Conservation (phyloP, 768 basidiomycete species). For the Calocybe cyanea region DNA sequence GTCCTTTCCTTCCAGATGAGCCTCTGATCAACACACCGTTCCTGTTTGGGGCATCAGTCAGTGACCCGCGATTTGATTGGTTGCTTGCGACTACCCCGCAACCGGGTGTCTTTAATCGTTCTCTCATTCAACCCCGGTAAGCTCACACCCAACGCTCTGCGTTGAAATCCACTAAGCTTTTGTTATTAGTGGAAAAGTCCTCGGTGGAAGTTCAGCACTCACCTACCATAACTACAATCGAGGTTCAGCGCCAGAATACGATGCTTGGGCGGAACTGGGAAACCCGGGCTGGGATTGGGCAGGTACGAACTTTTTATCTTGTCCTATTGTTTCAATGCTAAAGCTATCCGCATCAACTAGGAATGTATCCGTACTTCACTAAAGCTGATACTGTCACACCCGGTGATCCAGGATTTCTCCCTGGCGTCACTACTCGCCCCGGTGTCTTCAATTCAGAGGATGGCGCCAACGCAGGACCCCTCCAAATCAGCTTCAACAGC, state of each 20-base stretch:
- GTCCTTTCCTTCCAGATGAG: slow-evolving; percentile 17
- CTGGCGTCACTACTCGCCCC: slow-evolving; percentile 3
- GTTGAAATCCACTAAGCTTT: background rate
- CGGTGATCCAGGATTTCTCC: slow-evolving; percentile 11
- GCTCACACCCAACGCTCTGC: background rate
- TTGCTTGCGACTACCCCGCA: slow-evolving; percentile 7
- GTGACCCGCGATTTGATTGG: slow-evolving; percentile 11
- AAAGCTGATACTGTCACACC: slow-evolving; percentile 12
- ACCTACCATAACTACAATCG: slow-evolving; percentile 11
- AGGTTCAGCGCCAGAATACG: slow-evolving; percentile 14
- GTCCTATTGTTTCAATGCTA: background rate
- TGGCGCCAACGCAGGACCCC: slow-evolving; percentile 10
- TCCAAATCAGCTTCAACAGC: slow-evolving; percentile 11
- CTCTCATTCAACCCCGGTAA: slow-evolving; percentile 15
- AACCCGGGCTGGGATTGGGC: slow-evolving; percentile 23
- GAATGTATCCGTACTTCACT: slow-evolving; percentile 17
- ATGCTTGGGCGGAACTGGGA: slow-evolving; percentile 19
- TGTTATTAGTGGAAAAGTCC: slow-evolving; percentile 13
- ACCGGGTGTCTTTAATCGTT: slow-evolving; percentile 9
- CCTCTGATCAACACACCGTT: slow-evolving; percentile 15
- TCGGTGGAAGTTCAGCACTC: slow-evolving; percentile 16
- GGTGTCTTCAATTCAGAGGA: slow-evolving; percentile 8
- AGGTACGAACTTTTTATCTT: background rate
- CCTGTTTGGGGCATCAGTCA: slow-evolving; percentile 4
- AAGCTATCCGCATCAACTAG: background rate